A percentile compares a stretch with the other conserved stretches of the same genome.
phyloP scores from a whole-genome alignment of 108 stramenopile genomes.

The Aurantiochytrium sp. region DNA sequence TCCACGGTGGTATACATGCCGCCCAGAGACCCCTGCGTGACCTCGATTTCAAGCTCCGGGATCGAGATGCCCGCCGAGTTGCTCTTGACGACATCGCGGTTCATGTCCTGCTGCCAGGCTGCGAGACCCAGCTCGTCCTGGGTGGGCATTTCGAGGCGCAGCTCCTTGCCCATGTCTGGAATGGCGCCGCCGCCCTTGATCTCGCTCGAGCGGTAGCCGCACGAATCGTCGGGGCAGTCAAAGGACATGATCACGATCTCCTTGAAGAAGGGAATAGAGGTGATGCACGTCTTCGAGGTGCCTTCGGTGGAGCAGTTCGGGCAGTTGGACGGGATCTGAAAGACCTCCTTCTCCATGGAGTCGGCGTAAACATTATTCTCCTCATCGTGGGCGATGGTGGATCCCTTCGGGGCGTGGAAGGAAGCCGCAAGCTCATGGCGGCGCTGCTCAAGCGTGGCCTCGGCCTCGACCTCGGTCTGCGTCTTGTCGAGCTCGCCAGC shows the following conservation, averaged over 20 bases:
- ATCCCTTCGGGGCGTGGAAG: not conserved
- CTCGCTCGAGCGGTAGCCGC: constrained; percentile 72
- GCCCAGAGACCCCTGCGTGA: constrained; percentile 61
- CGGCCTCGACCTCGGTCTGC: constrained; percentile 15
- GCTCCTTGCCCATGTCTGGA: constrained; percentile 62
- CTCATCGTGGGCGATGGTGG: not conserved
- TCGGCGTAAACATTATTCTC: not conserved
- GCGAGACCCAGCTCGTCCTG: not conserved
- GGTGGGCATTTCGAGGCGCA: constrained; percentile 51
- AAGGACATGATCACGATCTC: constrained; percentile 83
- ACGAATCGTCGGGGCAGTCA: constrained; percentile 62
- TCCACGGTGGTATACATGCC: constrained; percentile 85
- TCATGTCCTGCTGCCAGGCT: constrained; percentile 59
- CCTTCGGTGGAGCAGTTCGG: constrained; percentile 48
- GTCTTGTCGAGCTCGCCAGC: not conserved
- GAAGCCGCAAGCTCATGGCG: not conserved
- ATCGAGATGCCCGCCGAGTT: constrained; percentile 72
- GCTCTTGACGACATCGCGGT: constrained; percentile 72
- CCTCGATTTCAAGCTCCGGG: constrained; percentile 65
- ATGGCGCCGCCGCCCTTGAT: constrained; percentile 83
- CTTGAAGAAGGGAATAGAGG: constrained; percentile 88
- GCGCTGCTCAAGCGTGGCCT: not conserved
- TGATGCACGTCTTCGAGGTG: constrained; percentile 64
- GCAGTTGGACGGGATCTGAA: constrained; percentile 40
- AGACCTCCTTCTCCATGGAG: constrained; percentile 36